Base-by-base conservation (phyloP, 371 early-diverging fungal genomes). In the Circinella minor region DNA sequence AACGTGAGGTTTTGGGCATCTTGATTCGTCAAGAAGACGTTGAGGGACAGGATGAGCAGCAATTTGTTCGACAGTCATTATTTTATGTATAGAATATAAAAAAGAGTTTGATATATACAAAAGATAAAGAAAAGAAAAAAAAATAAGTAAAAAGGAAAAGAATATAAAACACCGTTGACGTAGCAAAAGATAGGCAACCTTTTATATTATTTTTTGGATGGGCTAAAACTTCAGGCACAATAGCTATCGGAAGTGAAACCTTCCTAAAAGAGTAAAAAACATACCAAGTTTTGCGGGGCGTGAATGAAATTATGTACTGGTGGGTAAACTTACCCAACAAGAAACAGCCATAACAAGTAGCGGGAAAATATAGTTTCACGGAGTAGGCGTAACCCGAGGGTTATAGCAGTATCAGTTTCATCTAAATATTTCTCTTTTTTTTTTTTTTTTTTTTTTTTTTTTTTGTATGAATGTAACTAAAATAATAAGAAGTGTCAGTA, bases 1-100 rank as follows among this genome's bases (percentile, higher is more conserved):
- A 62, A 95, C 77, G 77, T 91, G 90, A 59, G 95, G 94, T 71
- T 81, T 85, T 17, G 87, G 88, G 55, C 76, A 80, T 70, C 76
- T 68, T n/a, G 61, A 49, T 14, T 73, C 36, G 67, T 86, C 81
- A 46, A 88, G 69, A 14, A 88, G 85, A 46, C 89, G 82, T 20
- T 73, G 72, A 36, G 89, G 88, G 36, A 89, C 85, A 20, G 81
- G 85, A 66, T 80, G 77, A 57, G 80, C 67, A 36, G 77, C 73
- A 36, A 74, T 69, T 34, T 49, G 36, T 51, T 65, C 49, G 48
- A 43, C 68, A 61, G 60, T 68, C 61, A 68, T 68, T 59, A 43
- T 43, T 43, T 9, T 43, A 43, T 43, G 11, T 43, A 43, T 43
- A 43, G 6, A 43, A 43, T 43, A 43, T 43, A 43, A 3, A 43